phyloP scores from a whole-genome alignment of 345 rosid genomes.

The Carallia brachiata region DNA sequence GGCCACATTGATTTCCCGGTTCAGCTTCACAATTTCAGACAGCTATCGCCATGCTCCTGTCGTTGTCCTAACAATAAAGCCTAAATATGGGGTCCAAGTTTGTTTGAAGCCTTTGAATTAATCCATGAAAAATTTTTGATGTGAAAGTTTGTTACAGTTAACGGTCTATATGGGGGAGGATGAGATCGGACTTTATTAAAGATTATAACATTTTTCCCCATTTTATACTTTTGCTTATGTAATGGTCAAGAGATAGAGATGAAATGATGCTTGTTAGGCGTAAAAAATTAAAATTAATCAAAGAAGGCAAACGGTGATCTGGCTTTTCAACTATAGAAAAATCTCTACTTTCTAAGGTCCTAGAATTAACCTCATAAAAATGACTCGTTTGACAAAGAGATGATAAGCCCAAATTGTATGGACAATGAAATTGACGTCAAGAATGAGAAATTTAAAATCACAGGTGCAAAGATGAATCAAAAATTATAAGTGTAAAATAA shows the following conservation, averaged over 20 bases:
- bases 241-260: neutral
- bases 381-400: no score
- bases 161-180: neutral
- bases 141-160: neutral
- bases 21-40: conserved; percentile 53
- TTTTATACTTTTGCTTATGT: neutral
- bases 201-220: neutral
- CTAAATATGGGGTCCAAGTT: conserved; percentile 73
- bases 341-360: neutral
- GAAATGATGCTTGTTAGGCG: neutral
- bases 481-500: no score
- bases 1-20: conserved; percentile 60
- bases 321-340: neutral
- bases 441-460: no score
- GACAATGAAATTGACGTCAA: no score
- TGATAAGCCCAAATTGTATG: no score
- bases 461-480: no score
- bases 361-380: neutral
- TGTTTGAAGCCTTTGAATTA: conserved; percentile 43
- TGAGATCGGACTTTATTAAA: neutral
- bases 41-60: conserved; percentile 75
- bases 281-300: neutral
- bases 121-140: neutral
- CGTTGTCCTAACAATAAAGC: conserved; percentile 65
- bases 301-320: neutral